Evolutionary conservation across 177 flowering plant species (phyloP).

Genomic region (Vitis hybrid): DNA sequence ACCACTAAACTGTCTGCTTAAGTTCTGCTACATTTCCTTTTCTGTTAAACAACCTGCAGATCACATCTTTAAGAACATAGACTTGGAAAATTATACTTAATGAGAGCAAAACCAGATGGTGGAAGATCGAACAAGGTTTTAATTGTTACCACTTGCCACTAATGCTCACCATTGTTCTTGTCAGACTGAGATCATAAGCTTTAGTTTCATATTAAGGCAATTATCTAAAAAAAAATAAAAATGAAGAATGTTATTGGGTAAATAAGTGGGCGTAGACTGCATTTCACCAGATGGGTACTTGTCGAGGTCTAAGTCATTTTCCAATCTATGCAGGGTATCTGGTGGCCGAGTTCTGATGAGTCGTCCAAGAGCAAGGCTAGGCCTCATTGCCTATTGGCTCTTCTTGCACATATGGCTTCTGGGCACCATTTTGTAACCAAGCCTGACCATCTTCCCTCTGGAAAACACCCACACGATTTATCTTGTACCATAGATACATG

Average conservation of each 20-base stretch:
- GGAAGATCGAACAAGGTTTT: no score
- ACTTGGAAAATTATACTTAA: no score
- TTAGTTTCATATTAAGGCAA: neutral
- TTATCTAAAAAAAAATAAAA: neutral
- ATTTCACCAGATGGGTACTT: neutral
- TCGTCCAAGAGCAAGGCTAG: conserved; percentile 89
- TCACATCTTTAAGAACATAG: no score
- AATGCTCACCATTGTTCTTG: no score
- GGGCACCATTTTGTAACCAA: conserved; percentile 68
- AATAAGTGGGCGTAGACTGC: neutral
- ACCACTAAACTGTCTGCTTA: conserved; percentile 3
- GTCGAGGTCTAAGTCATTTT: neutral
- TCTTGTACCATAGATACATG: conserved; percentile 28
- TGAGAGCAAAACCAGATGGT: no score
- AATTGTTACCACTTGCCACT: no score
- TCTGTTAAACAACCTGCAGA: no score
- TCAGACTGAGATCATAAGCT: neutral
- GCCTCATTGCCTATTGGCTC: conserved; percentile 75
- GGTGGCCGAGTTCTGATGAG: conserved; percentile 83
- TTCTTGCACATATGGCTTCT: conserved; percentile 81
- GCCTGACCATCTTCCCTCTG: conserved; percentile 1
- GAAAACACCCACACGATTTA: conserved; percentile 8
- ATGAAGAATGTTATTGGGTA: neutral
- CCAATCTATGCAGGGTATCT: conserved; percentile 64
- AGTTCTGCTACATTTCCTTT: no score